A percentile compares a stretch with the other conserved stretches of the same genome.
Evolutionary conservation across 1,284 basidiomycete genomes (phyloP).

Genomic region (Anthracocystis panici-leucophaei): DNA sequence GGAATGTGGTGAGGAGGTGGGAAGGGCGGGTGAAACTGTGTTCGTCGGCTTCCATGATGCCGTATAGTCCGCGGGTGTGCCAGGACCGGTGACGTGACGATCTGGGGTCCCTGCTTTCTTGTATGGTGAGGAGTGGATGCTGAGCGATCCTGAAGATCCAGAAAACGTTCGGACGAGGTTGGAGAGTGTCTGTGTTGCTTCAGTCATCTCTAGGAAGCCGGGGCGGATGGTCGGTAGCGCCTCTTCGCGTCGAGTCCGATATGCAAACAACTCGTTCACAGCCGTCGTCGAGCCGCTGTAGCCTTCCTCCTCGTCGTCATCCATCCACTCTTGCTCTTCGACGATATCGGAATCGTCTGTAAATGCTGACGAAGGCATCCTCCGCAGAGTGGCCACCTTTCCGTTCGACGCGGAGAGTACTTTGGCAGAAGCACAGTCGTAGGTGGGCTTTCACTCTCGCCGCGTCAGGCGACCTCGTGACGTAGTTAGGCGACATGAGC

Average conservation of each 20-base stretch:
- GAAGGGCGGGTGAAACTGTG: neutral
- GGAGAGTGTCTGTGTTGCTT: conserved; percentile 32
- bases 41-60: conserved; percentile 30
- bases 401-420: conserved; percentile 19
- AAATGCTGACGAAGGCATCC: conserved; percentile 15
- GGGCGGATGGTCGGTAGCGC: conserved; percentile 15
- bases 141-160: conserved; percentile 25
- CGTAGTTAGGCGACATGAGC: conserved; percentile 24
- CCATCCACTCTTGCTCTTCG: conserved; percentile 40
- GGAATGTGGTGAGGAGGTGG: neutral
- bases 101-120: conserved; percentile 15
- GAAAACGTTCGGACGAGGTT: conserved; percentile 32
- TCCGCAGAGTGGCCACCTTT: neutral
- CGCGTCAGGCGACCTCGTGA: conserved; percentile 10
- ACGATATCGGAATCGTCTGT: conserved; percentile 15
- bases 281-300: neutral
- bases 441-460: conserved; percentile 19
- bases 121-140: conserved; percentile 21
- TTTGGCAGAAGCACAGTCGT: conserved; percentile 20
- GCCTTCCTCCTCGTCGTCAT: conserved; percentile 19
- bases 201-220: conserved; percentile 42
- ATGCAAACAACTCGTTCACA: neutral
- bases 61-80: conserved; percentile 22
- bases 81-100: neutral
- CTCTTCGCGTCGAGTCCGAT: conserved; percentile 16